These are phyloP conservation scores for Russula sp. DNA, from an alignment of 768 basidiomycete genomes.

Conservation along the genomic window DNA sequence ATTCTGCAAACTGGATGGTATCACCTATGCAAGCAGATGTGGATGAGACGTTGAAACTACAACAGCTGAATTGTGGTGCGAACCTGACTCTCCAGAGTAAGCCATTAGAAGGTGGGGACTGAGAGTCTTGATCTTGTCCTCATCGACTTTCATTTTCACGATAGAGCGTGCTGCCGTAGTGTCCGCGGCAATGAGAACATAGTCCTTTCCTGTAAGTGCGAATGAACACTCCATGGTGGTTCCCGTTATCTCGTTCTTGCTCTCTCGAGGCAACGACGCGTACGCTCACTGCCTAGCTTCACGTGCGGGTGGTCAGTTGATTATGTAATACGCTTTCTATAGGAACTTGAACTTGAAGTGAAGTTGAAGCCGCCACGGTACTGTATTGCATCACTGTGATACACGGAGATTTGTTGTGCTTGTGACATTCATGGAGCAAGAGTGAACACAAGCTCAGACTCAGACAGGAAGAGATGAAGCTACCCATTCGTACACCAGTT, in stretches of 20 bases:
- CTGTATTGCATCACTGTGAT: no score
- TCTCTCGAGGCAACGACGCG: slow-evolving; percentile 6
- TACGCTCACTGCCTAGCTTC: neutral
- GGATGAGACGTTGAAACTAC: neutral
- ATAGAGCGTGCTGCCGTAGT: slow-evolving; percentile 85
- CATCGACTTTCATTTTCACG: slow-evolving; percentile 95
- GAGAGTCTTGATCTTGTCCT: slow-evolving; percentile 92
- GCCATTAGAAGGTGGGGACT: slow-evolving; percentile 92
- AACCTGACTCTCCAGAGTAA: slow-evolving; percentile 89
- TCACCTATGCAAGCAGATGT: slow-evolving; percentile 51
- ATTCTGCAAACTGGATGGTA: slow-evolving; percentile 95
- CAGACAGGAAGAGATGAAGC: no score
- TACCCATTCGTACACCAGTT: no score
- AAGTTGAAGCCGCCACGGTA: no score
- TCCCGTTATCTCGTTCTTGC: neutral
- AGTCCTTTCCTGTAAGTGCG: slow-evolving; percentile 87
- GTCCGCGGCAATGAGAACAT: slow-evolving; percentile 88
- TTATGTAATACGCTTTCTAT: neutral
- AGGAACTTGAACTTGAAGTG: no score
- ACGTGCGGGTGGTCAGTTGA: neutral
- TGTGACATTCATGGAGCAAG: no score
- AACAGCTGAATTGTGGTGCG: neutral
- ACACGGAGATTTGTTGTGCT: no score
- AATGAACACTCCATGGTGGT: slow-evolving; percentile 81
- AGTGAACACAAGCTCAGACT: no score